Evolutionary conservation across 352 stramenopile genomes (phyloP).

Genomic region (Phytophthora pistaciae): DNA sequence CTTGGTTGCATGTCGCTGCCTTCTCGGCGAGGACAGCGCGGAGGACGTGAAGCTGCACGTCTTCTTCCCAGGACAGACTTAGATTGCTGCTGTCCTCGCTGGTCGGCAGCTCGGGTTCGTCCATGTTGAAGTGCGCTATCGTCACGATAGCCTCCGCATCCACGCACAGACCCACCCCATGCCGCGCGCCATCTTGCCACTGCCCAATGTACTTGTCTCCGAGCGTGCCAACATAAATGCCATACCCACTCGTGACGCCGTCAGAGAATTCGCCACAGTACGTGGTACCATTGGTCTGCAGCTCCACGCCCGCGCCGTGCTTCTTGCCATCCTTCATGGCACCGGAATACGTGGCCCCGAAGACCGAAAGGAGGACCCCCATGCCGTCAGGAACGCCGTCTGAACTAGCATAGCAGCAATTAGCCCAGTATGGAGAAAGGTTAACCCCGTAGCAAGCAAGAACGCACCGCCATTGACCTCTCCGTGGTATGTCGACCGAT

Average conservation of each 20-base stretch:
- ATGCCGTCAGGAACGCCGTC: constrained; percentile 45
- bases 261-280: constrained; percentile 51
- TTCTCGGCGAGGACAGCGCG: constrained; percentile 51
- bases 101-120: constrained; percentile 20
- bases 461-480: constrained; percentile 35
- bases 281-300: constrained; percentile 44
- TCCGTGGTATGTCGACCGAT: constrained; percentile 44
- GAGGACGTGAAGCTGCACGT: constrained; percentile 35
- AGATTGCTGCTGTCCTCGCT: constrained; percentile 7
- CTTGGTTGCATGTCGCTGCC: constrained; percentile 44
- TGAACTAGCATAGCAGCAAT: constrained; percentile 11
- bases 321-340: constrained; percentile 44
- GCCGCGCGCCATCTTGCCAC: constrained; percentile 45
- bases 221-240: constrained; percentile 53
- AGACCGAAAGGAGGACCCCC: constrained; percentile 45
- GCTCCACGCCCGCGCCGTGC: constrained; percentile 51
- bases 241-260: constrained; percentile 42
- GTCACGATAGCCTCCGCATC: constrained; percentile 39
- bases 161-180: constrained; percentile 51
- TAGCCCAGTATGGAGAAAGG: background rate
- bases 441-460: constrained; percentile 1
- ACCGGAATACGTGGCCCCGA: constrained; percentile 50
- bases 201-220: constrained; percentile 54
- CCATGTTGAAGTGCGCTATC: constrained; percentile 36
- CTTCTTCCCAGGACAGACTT: constrained; percentile 16